Base-by-base conservation (phyloP, 73 alveolate genomes). In the Paramecium octaurelia region DNA sequence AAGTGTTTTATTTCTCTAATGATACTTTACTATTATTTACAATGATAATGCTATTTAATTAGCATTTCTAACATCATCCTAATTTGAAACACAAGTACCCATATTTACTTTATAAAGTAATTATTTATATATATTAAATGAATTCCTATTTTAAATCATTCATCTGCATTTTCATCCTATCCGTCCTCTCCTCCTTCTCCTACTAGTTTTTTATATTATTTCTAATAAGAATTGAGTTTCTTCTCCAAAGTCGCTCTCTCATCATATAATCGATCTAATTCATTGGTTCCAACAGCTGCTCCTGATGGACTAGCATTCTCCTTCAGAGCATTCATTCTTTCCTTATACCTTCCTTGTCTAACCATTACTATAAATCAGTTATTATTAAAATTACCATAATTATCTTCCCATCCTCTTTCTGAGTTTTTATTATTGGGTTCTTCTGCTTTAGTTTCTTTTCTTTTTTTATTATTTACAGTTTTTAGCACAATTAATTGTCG, bases 361-460 rank as follows among this genome's bases (percentile, higher is more conserved):
- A 80, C 91, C 10, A 48, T 9, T 1, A 80, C 91, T 64, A 64
- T 27, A 7, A 12, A 18, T 18, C 14, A 20, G 23, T 64, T 64
- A 27, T 1, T 64, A 3, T 3, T 3, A 64, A 31, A 27, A 6
- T 8, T 64, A 64, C 84, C 84, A 80, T 80, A 80, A 23, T 42
- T 31, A 48, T 80, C 91, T 43, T 80, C 91, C 91, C 91, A 80
- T 0, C 57, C 91, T 80, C 91, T 80, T 80, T 80, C 91, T 43
- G 76, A 34, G 9, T 42, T 44, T 48, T 80, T 80, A 31, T 18
- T 43, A 42, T 43, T 43, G 1, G 91, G 91, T 42, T 80, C 91
- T 80, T 80, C 91, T 31, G 91, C 91, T 48, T 80, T 80, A 24
- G 73, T 43, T 29, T 80, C 91, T 35, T 80, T 80, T 23, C 44